Evolutionary conservation across 805 yeast genomes (phyloP).

Genomic region (Kluyveromyces siamensis): DNA sequence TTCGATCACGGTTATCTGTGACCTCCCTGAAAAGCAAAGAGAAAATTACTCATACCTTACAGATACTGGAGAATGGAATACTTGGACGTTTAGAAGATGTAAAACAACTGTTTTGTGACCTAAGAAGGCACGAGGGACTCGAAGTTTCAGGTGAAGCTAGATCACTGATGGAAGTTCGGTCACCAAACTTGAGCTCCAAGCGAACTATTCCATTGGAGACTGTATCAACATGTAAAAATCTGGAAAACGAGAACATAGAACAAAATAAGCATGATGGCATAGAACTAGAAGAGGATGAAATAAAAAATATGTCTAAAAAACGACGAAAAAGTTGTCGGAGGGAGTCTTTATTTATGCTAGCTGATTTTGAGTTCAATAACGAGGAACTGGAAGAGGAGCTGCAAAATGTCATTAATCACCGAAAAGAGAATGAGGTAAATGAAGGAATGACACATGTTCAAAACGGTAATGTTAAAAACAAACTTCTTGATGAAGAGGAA

Average conservation of each 20-base stretch:
- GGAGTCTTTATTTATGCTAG: slow-evolving; percentile 32
- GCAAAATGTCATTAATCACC: slow-evolving; percentile 1
- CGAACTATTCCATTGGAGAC: neutral
- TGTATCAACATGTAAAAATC: slow-evolving; percentile 1
- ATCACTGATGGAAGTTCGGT: neutral
- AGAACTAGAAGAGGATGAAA: slow-evolving; percentile 8
- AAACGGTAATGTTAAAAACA: slow-evolving; percentile 1
- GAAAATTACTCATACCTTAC: slow-evolving; percentile 31
- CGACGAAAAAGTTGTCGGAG: slow-evolving; percentile 34
- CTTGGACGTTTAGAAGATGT: slow-evolving; percentile 37
- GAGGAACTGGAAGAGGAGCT: slow-evolving; percentile 14
- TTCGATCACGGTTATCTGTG: slow-evolving; percentile 31
- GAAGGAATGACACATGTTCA: neutral
- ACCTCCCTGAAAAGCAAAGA: slow-evolving; percentile 24
- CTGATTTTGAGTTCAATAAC: slow-evolving; percentile 22
- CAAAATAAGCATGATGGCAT: neutral
- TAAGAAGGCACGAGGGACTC: slow-evolving; percentile 36
- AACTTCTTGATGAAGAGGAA: neutral
- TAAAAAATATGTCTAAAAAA: slow-evolving; percentile 17
- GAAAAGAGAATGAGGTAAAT: slow-evolving; percentile 2
- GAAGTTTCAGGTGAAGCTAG: neutral
- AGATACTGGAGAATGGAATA: slow-evolving; percentile 34
- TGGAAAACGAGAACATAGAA: slow-evolving; percentile 8
- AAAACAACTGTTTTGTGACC: slow-evolving; percentile 32
- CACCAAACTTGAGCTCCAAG: neutral